Base-by-base conservation (phyloP, 768 basidiomycete species). In the Ramaria rubella region DNA sequence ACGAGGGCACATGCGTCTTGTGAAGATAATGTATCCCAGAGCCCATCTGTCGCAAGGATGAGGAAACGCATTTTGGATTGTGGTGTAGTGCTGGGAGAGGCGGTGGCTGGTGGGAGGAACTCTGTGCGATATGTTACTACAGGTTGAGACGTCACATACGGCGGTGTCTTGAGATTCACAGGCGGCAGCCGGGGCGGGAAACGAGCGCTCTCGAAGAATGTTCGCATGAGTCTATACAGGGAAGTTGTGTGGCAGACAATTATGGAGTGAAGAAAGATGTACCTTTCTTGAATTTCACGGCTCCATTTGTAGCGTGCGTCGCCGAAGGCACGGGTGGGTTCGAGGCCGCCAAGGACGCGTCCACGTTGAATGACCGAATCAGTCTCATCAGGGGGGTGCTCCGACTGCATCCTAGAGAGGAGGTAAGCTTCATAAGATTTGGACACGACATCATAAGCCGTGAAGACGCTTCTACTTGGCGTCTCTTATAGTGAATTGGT, bases 281-380 rank as follows among this genome's bases (percentile, higher is more conserved):
- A 90, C 87, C 77, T 74, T 66, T 86, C 79, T 66, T 92, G 89
- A 12, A 88, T 73, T 45, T 79, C 78, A 42, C 78, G 77, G 36
- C 85, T 74, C 90, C 90, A 93, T 68, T 95, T 94, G 73, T 94
- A 94, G 34, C 88, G 78, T 7, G 90, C 85, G 69, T 94, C 92
- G 52, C 91, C 91, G 63, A 95, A 94, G 14, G 90, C 87, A 51
- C 90, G 81, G 49, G 81, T 80, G 38, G 93, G 93, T 68, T 96
- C 91, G 19, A 96, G 78, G 5, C 90, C 86, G 21, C 93, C 93
- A 27, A 95, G 79, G 43, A 96, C 78, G 48, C 93, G 87, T 1
- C 93, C 93, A 43, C 84, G 76, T 58, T 79, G 76, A 59, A 95
- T 83, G 33, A 95, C 91, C 49, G 78, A 74, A 48, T 78, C 75